Conservation (phyloP, 2,329 filamentous ascomycete genomes). For the Xylariaceae sp. region DNA sequence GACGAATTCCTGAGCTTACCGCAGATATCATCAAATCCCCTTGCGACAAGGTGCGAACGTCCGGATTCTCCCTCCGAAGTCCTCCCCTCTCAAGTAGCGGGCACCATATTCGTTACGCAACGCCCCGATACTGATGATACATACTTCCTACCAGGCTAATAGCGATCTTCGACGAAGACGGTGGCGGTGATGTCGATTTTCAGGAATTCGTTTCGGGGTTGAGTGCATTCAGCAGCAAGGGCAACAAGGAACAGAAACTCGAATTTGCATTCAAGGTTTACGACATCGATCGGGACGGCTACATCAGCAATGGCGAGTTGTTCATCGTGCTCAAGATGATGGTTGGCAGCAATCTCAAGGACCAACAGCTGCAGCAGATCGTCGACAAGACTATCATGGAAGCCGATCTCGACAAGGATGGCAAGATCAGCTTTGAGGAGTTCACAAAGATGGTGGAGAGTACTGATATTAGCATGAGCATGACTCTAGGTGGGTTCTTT, state of each 20-base stretch:
- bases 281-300: constrained; percentile 97
- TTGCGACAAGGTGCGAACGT: constrained; percentile 75
- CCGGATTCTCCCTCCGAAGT: not conserved
- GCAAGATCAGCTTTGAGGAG: constrained; percentile 98
- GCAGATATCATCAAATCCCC: constrained; percentile 95
- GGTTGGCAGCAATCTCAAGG: constrained; percentile 98
- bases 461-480: constrained; percentile 75
- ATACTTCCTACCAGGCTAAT: constrained; percentile 69
- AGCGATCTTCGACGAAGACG: constrained; percentile 98
- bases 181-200: constrained; percentile 96
- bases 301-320: constrained; percentile 97
- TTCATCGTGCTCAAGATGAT: constrained; percentile 99
- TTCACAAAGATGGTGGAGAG: constrained; percentile 99
- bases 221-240: constrained; percentile 93
- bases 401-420: constrained; percentile 91
- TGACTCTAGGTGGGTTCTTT: constrained; percentile 63
- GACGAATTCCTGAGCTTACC: constrained; percentile 97
- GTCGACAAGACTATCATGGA: constrained; percentile 99
- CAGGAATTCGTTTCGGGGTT: constrained; percentile 97
- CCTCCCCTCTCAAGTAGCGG: not conserved
- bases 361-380: constrained; percentile 98
- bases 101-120: not conserved
- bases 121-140: constrained; percentile 1
- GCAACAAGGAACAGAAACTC: constrained; percentile 98
- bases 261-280: constrained; percentile 99